Evolutionary conservation across 305 asterid genomes (phyloP).

Genomic region (Fraxinus velutina): DNA sequence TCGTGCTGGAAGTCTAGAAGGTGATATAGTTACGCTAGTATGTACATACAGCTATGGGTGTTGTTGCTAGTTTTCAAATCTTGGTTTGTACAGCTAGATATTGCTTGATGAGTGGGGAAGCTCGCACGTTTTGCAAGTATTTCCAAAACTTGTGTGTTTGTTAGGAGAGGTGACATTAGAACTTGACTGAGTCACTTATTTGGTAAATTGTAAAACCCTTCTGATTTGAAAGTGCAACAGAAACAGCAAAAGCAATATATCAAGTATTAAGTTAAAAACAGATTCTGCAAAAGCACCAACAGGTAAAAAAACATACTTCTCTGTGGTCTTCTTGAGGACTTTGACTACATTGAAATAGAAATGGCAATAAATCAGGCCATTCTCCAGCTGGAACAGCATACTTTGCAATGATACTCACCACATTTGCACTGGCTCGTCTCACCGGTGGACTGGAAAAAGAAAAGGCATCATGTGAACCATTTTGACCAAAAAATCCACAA

Average conservation of each 20-base stretch:
- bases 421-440: slow-evolving; percentile 95
- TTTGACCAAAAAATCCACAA: slow-evolving; percentile 8
- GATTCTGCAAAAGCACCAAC: neutral
- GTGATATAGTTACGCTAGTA: slow-evolving; percentile 2
- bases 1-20: neutral
- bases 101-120: neutral
- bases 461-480: neutral
- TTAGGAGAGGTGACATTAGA: neutral
- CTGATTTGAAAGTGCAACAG: slow-evolving; percentile 5
- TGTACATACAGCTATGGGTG: neutral
- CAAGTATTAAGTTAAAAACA: neutral
- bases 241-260: neutral
- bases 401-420: slow-evolving; percentile 88
- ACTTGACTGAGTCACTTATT: neutral
- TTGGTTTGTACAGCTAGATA: neutral
- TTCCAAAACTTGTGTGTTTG: neutral
- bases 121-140: slow-evolving; percentile 1
- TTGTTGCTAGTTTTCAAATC: slow-evolving; percentile 11
- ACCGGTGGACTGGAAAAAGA: slow-evolving; percentile 71
- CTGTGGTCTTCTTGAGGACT: slow-evolving; percentile 94
- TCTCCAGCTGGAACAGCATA: slow-evolving; percentile 97
- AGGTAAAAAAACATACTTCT: slow-evolving; percentile 57
- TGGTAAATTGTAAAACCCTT: neutral
- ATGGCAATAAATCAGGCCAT: slow-evolving; percentile 96
- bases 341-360: slow-evolving; percentile 91